phyloP scores from a whole-genome alignment of 179 eudicot genomes.

The Silene coronaria region DNA sequence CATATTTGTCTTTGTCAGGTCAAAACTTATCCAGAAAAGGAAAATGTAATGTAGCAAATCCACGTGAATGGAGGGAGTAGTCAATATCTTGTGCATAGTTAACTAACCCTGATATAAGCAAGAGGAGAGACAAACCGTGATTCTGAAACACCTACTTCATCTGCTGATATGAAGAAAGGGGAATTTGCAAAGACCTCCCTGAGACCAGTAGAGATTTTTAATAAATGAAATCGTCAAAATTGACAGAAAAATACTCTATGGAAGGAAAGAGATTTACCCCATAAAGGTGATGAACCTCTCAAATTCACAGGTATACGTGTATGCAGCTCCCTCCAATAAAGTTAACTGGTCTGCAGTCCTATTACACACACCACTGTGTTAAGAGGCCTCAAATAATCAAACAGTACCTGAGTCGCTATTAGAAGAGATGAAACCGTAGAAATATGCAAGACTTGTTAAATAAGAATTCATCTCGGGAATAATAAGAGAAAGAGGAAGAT shows the following conservation, averaged over 20 bases:
- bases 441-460: not conserved
- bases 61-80: not conserved
- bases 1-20: not conserved
- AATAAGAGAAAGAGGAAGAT: slow-evolving; percentile 13
- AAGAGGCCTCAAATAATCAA: slow-evolving; percentile 4
- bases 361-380: slow-evolving; percentile 15
- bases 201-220: slow-evolving; percentile 23
- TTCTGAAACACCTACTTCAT: slow-evolving; percentile 59
- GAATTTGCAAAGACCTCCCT: slow-evolving; percentile 93
- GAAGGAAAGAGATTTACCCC: slow-evolving; percentile 40
- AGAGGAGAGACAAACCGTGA: slow-evolving; percentile 43
- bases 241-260: not conserved
- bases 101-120: not conserved
- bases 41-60: not conserved
- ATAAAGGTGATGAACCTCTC: slow-evolving; percentile 72
- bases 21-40: not conserved
- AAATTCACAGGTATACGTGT: slow-evolving; percentile 69
- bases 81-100: not conserved
- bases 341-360: slow-evolving; percentile 55
- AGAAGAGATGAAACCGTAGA: not conserved
- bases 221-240: slow-evolving; percentile 1
- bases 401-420: not conserved
- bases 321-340: slow-evolving; percentile 58
- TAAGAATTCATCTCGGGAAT: not conserved
- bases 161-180: slow-evolving; percentile 89